Conservation (phyloP, 176 grass and related monocot genomes). For the Eragrostis nindensis region DNA sequence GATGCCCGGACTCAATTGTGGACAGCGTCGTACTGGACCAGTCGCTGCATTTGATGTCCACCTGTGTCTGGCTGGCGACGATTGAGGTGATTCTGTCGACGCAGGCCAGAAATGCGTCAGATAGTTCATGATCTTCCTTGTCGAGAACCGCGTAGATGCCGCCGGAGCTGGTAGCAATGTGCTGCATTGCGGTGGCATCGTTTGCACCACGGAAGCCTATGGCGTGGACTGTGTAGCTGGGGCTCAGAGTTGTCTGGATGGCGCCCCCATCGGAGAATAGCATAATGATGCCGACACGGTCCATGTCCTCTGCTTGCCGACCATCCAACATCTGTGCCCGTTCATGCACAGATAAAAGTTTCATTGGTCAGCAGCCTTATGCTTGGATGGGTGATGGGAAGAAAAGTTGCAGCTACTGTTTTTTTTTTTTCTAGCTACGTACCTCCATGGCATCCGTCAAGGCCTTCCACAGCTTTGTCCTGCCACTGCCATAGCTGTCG, state of each 20-base stretch:
- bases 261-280: not conserved
- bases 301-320: not conserved
- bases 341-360: not conserved
- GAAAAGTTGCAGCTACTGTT: too few species aligned
- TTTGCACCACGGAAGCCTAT: not conserved
- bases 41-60: not conserved
- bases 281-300: not conserved
- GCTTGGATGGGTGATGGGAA: too few species aligned
- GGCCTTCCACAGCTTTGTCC: too few species aligned
- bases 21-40: not conserved
- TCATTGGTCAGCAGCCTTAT: too few species aligned
- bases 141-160: not conserved
- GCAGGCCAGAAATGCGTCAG: not conserved
- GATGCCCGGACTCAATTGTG: not conserved
- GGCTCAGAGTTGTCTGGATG: too few species aligned
- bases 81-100: constrained; percentile 5
- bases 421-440: too few species aligned
- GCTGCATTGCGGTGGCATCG: not conserved
- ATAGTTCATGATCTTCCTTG: not conserved
- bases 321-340: not conserved
- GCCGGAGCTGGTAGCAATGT: not conserved
- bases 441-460: too few species aligned
- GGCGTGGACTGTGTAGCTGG: not conserved
- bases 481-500: too few species aligned
- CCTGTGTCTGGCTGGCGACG: not conserved